phyloP scores from a whole-genome alignment of 192 early-diverging fungal species.

The Dispira parvispora region DNA sequence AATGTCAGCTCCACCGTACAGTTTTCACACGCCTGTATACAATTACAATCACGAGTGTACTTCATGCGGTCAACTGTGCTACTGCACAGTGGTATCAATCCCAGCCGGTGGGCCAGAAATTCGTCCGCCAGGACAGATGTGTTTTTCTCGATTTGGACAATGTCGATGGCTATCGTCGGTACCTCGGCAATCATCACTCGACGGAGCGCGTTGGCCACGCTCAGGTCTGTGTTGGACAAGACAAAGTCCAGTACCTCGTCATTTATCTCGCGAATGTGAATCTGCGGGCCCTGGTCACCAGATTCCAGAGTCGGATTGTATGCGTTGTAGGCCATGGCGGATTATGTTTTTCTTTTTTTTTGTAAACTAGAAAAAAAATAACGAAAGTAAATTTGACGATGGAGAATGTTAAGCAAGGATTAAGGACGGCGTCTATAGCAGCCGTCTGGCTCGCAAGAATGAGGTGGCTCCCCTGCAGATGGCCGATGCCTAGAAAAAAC shows the following conservation, averaged over 20 bases:
- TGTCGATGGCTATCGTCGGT: constrained; percentile 90
- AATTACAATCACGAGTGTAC: constrained; percentile 66
- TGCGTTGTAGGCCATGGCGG: constrained; percentile 5
- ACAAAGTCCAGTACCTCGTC: constrained; percentile 57
- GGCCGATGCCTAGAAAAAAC: too few relatives aligned
- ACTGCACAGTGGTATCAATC: constrained; percentile 80
- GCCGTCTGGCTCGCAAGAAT: too few relatives aligned
- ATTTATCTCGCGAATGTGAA: constrained; percentile 36
- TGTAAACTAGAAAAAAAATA: too few relatives aligned
- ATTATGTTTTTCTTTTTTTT: too few relatives aligned
- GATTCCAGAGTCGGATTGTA: constrained; percentile 1
- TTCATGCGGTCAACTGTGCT: constrained; percentile 59
- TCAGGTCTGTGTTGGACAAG: constrained; percentile 74
- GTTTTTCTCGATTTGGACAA: constrained; percentile 89
- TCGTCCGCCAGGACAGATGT: constrained; percentile 89
- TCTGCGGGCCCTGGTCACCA: constrained; percentile 26
- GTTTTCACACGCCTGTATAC: constrained; percentile 63
- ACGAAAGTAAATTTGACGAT: too few relatives aligned
- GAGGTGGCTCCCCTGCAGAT: too few relatives aligned
- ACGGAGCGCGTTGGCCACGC: constrained; percentile 83
- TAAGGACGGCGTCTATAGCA: too few relatives aligned
- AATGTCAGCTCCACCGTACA: constrained; percentile 85
- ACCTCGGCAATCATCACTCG: constrained; percentile 97
- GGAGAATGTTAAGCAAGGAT: too few relatives aligned
- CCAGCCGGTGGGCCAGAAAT: constrained; percentile 86